Percentiles rank a stretch among this genome's conserved stretches.
phyloP scores from a whole-genome alignment of 2,329 filamentous ascomycete genomes.

The Colletotrichum simmondsii region DNA sequence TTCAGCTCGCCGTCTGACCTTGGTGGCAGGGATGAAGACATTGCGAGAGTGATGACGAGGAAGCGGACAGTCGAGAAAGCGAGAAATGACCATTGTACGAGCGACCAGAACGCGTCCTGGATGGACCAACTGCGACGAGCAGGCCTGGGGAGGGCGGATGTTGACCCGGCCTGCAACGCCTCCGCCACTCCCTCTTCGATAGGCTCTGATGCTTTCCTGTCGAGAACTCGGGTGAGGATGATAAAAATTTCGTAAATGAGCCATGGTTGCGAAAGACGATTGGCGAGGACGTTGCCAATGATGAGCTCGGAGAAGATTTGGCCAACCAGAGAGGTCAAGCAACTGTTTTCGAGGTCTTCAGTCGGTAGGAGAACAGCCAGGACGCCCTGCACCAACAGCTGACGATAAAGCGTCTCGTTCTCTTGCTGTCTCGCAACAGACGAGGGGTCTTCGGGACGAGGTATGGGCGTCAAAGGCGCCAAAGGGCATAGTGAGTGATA shows the following conservation, averaged over 20 bases:
- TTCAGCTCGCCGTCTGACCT: slow-evolving; percentile 44
- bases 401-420: slow-evolving; percentile 86
- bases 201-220: slow-evolving; percentile 39
- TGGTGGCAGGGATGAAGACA: slow-evolving; percentile 74
- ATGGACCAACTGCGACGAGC: slow-evolving; percentile 49
- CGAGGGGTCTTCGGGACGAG: slow-evolving; percentile 62
- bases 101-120: slow-evolving; percentile 63
- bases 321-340: slow-evolving; percentile 82
- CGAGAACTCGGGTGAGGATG: slow-evolving; percentile 67
- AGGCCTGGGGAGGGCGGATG: slow-evolving; percentile 5
- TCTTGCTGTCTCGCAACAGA: slow-evolving; percentile 71
- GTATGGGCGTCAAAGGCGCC: slow-evolving; percentile 83
- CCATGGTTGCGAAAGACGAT: slow-evolving; percentile 87
- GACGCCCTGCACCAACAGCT: slow-evolving; percentile 85
- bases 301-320: slow-evolving; percentile 93
- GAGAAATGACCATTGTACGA: slow-evolving; percentile 65
- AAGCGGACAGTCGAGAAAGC: slow-evolving; percentile 74
- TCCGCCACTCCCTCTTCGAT: slow-evolving; percentile 28
- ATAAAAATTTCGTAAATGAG: slow-evolving; percentile 86
- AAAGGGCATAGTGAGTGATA: slow-evolving; percentile 89
- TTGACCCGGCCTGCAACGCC: slow-evolving; percentile 11
- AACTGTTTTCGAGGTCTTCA: slow-evolving; percentile 90
- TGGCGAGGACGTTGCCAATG: slow-evolving; percentile 82
- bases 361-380: slow-evolving; percentile 88
- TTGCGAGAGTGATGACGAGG: slow-evolving; percentile 71